Percentiles rank a stretch among this genome's conserved stretches.
These are phyloP conservation scores for Cadophora sp. DNA, from an alignment of 2,329 filamentous ascomycete species.

Conservation along the genomic window DNA sequence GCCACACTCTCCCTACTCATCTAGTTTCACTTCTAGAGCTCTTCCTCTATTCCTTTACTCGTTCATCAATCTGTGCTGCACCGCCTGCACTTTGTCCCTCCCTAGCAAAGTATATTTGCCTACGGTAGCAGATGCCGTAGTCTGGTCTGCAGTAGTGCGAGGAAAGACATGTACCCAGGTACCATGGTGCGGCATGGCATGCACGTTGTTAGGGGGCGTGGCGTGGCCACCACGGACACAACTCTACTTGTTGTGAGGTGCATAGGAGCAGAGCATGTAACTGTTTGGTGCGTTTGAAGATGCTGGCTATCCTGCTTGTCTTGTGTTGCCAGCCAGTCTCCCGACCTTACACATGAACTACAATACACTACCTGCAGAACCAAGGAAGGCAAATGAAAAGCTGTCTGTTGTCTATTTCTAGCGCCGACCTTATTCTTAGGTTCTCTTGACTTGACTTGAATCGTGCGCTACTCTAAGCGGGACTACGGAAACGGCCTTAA, in stretches of 20 bases:
- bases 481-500: neutral
- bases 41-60: neutral
- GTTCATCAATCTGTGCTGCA: neutral
- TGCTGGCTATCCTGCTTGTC: neutral
- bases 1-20: too few species aligned
- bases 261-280: conserved; percentile 2
- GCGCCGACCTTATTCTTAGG: conserved; percentile 9
- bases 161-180: too few species aligned
- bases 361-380: neutral
- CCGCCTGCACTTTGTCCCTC: neutral
- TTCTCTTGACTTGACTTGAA: conserved; percentile 10
- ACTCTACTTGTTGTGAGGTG: too few species aligned
- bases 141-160: too few species aligned
- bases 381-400: neutral
- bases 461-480: neutral
- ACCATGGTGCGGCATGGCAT: conserved; percentile 1
- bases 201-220: conserved; percentile 18
- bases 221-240: neutral
- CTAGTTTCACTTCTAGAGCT: neutral
- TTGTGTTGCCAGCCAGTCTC: conserved; percentile 9
- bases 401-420: conserved; percentile 14
- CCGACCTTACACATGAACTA: conserved; percentile 12
- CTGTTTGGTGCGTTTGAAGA: neutral
- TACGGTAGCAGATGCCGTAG: too few species aligned
- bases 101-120: neutral